Evolutionary conservation across 2,329 filamentous ascomycete species (phyloP).

Genomic region (Aspergillus carbonarius): DNA sequence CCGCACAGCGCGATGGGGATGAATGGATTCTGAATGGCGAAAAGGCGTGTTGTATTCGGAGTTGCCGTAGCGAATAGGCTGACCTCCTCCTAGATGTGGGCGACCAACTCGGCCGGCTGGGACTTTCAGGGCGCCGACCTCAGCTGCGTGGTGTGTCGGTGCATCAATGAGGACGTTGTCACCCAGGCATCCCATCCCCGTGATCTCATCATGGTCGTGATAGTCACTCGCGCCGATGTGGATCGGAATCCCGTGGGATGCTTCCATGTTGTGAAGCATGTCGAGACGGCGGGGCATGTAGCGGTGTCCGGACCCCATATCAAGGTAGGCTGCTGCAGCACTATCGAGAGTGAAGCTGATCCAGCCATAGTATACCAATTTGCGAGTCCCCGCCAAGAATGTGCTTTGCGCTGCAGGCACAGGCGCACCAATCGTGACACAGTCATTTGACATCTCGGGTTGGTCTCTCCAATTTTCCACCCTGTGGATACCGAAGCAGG

Average conservation of each 20-base stretch:
- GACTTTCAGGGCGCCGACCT: slow-evolving; percentile 54
- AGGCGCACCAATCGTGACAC: slow-evolving; percentile 45
- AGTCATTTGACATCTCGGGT: slow-evolving; percentile 43
- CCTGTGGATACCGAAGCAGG: not conserved
- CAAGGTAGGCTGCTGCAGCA: slow-evolving; percentile 11
- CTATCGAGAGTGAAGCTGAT: not conserved
- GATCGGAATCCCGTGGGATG: slow-evolving; percentile 44
- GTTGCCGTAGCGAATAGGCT: no score
- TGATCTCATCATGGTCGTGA: slow-evolving; percentile 50
- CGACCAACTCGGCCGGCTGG: slow-evolving; percentile 56
- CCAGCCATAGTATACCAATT: slow-evolving; percentile 40
- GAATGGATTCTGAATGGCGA: slow-evolving; percentile 56
- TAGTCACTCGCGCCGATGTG: slow-evolving; percentile 52
- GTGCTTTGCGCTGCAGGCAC: slow-evolving; percentile 47
- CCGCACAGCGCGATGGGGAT: slow-evolving; percentile 49
- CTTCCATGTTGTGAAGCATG: slow-evolving; percentile 50
- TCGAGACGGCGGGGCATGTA: slow-evolving; percentile 48
- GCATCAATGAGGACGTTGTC: slow-evolving; percentile 20
- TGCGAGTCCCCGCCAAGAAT: slow-evolving; percentile 50
- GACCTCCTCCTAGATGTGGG: slow-evolving; percentile 57
- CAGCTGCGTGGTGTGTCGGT: slow-evolving; percentile 53
- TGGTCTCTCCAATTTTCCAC: no score
- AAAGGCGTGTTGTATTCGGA: slow-evolving; percentile 1
- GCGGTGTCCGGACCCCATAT: slow-evolving; percentile 53
- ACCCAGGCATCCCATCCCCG: slow-evolving; percentile 15